Evolutionary conservation across 2,329 filamentous ascomycete genomes (phyloP), one percentile per base, ranked within the genome.

Genomic region (Cladosporium sp.): DNA sequence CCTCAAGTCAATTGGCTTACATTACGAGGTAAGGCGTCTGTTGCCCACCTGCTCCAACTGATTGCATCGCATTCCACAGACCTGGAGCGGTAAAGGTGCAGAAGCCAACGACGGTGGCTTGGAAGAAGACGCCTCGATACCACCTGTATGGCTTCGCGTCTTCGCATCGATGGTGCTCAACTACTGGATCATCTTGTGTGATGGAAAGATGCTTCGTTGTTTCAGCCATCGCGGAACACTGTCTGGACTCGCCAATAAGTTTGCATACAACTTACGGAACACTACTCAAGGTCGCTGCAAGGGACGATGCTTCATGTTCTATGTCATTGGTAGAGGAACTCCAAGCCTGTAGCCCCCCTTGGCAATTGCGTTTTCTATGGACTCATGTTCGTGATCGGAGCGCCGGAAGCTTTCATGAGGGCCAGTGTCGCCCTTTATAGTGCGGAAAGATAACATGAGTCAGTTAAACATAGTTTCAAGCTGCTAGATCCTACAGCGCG

Each of bases 241-340:
- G 9, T 3, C 19, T 22, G 19, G 3, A 11, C 5, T 42, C 39
- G 19, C 15, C 17, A 17, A 22, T 4, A 14, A 3, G 19, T 5
- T 4, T 22, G 20, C 15, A 22, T 20, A 14, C 17, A 42, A 42
- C 19, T 42, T 12, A 19, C 11, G 3, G 8, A 22, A 22, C 19
- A 3, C n/a, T 5, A 11, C 19, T 11, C 19, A 22, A 3, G 11
- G 19, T n/a, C 19, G 9, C 4, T n/a, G n/a, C 19, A 17, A 42
- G 39, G 19, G 5, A 9, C 17, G 20, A 42, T 22, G 19, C 8
- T 22, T 89, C 71, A 0, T 88, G 88, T 1, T 90, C 80, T 38
- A 90, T 82, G 36, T 86, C 82, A 54, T 87, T 85, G 73, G 90
- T 90, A 75, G 84, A 90, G 64, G 87, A 86, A 0, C 87, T 88